These are phyloP conservation scores for Diplodia scrobiculata DNA, from an alignment of 2,329 filamentous ascomycete species.

Conservation along the genomic window DNA sequence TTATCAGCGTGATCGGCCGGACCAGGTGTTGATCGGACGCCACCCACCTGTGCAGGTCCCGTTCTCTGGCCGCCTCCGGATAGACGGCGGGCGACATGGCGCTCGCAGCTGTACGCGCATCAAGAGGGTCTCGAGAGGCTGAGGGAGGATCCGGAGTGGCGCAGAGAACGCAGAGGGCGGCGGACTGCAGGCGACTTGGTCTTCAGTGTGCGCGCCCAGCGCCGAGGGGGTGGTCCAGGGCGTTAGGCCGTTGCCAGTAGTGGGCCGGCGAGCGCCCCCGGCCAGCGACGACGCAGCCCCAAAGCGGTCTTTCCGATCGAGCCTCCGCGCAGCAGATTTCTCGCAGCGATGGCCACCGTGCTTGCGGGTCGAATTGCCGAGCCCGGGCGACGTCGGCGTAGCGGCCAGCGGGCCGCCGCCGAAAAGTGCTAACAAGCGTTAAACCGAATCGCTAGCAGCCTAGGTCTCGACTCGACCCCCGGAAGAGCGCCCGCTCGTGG, in stretches of 20 bases:
- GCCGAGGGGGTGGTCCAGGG: not conserved
- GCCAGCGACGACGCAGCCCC: not conserved
- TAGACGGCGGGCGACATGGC: slow-evolving; percentile 21
- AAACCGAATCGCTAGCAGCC: not conserved
- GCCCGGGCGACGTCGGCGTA: not conserved
- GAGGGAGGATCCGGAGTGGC: not conserved
- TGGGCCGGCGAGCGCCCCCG: not conserved
- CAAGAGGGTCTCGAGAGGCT: not conserved
- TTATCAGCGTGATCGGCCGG: slow-evolving; percentile 14
- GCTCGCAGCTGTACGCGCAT: not conserved
- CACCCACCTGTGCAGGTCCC: slow-evolving; percentile 30
- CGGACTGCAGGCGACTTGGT: not conserved
- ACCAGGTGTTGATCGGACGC: slow-evolving; percentile 9
- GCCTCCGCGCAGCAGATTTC: slow-evolving; percentile 1
- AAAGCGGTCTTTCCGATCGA: not conserved
- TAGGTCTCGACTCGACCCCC: not conserved
- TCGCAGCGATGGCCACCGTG: not conserved
- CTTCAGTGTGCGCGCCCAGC: slow-evolving; percentile 3
- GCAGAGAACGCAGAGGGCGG: not conserved
- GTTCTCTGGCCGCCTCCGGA: slow-evolving; percentile 30
- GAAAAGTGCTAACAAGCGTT: not conserved
- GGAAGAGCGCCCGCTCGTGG: not conserved
- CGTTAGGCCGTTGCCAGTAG: not conserved
- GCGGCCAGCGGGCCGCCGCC: not conserved
- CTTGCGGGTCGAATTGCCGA: not conserved